Evolutionary conservation across 2,329 filamentous ascomycete species (phyloP), one percentile per base, ranked within the genome.

Genomic region (Pestalotiopsis sp.): DNA sequence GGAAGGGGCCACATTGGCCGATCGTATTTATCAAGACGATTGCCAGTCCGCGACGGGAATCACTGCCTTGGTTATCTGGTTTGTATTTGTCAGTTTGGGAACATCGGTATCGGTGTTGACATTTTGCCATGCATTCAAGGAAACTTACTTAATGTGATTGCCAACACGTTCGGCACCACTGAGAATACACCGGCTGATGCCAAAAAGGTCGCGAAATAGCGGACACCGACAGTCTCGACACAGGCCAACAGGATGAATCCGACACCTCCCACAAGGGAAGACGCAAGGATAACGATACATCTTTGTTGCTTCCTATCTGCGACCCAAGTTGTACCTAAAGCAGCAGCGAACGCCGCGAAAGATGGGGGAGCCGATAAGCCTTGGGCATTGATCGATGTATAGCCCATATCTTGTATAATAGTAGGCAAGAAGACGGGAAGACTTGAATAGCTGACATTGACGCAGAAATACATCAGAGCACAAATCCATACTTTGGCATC

Each of bases 361-460:
- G 72, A 76, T 4, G 75, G 73, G 62, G 74, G 74, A 1, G 74
- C 74, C 2, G 74, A 74, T 61, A 76, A 63, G 25, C 74, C 74
- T 59, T 76, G 75, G 2, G 75, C 73, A 39, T 75, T 65, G 61
- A 76, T 74, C 17, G 74, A 65, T 13, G 73, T 75, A 61, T 93
- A 92, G 68, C 92, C 92, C 93, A 97, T 90, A 76, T 91, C 88
- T 70, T 86, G 84, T 65, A 97, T 86, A 70, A 97, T 94, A 31
- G 92, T 94, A 45, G 94, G 94, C 2, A 97, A 86, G 78, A 97
- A 97, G 65, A 96, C 93, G 2, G 94, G 94, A 78, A 97, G 89
- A 38, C 92, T 95, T 74, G 90, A 91, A 83, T 97, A 97, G 17
- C 93, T 92, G 75, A 96, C 91, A 79, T 97, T 97, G 77, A 92